Evolutionary conservation across 2,329 filamentous ascomycete species (phyloP), one percentile per base, ranked within the genome.

Genomic region (Cadophora sp.): DNA sequence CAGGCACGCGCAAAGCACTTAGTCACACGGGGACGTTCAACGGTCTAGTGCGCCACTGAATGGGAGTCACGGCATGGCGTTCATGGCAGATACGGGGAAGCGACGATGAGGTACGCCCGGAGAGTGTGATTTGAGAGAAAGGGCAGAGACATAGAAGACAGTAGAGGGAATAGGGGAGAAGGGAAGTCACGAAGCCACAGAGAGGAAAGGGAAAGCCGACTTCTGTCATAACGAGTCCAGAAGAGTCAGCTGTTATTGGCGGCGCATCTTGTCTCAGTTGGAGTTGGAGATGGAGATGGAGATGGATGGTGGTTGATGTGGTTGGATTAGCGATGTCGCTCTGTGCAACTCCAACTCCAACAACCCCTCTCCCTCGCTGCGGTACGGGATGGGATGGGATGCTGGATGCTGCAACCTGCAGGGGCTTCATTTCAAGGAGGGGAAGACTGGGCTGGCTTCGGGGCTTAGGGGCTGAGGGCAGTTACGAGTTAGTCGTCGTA

Each of bases 21-120:
- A 72, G 73, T 75, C 73, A 75, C 73, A 75, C 69, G 72, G 70
- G 51, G 68, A 41, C 39, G 1, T 20, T 53, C 22, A n/a, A 61
- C 36, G 18, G 45, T 22, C 1, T 22, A 50, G 61, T 62, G 65
- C 68, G 69, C 71, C 71, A 70, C 69, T 59, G 14, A 13, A 8
- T 7, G 36, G 62, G 64, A 70, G 62, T 68, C 61, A 67, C 33
- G 60, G 24, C 30, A 50, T 36, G 48, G 50, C 59, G 39, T 16
- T 43, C 59, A 39, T 45, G 18, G 43, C 59, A 64, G 64, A 53
- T n/a, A 64, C 61, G 33, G 45, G 50, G 43, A 24, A 60, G 51
- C 41, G 55, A 59, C 18, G 14, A 41, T 48, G 41, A 59, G 55
- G 30, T 41, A 51, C 55, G 66, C 61, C 48, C 50, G n/a, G 59